Conservation (phyloP, 2,329 filamentous ascomycete genomes). For the Pseudogymnoascus sp. region DNA sequence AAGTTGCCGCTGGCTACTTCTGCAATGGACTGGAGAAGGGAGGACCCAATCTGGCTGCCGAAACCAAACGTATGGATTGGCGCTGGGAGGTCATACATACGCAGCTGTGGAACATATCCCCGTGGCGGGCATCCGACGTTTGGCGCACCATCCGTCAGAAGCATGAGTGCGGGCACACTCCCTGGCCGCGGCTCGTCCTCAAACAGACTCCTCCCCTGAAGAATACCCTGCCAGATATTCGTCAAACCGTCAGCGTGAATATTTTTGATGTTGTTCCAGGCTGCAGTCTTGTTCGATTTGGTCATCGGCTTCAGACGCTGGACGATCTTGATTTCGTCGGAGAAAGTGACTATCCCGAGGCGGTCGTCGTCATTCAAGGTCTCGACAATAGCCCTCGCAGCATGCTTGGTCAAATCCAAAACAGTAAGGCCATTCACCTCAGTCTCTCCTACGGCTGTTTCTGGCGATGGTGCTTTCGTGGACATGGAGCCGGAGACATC, state of each 20-base stretch:
- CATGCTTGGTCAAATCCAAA: slow-evolving; percentile 53
- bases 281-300: slow-evolving; percentile 35
- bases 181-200: slow-evolving; percentile 24
- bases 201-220: slow-evolving; percentile 43
- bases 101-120: background rate
- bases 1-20: slow-evolving; percentile 51
- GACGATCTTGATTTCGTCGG: slow-evolving; percentile 34
- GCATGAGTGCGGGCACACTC: slow-evolving; percentile 43
- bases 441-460: slow-evolving; percentile 17
- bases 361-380: slow-evolving; percentile 47
- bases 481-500: slow-evolving; percentile 54
- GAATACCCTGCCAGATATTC: slow-evolving; percentile 52
- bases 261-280: slow-evolving; percentile 35
- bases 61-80: slow-evolving; percentile 46
- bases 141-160: slow-evolving; percentile 48
- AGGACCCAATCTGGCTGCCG: slow-evolving; percentile 42
- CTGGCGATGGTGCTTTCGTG: slow-evolving; percentile 38
- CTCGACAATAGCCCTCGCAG: slow-evolving; percentile 49
- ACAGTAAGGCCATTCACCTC: slow-evolving; percentile 46
- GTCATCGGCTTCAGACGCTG: slow-evolving; percentile 44
- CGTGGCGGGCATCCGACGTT: slow-evolving; percentile 35
- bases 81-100: slow-evolving; percentile 29
- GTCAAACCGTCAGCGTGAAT: slow-evolving; percentile 37
- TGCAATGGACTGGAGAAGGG: slow-evolving; percentile 51
- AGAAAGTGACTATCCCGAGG: slow-evolving; percentile 51